Evolutionary conservation across 2,329 filamentous ascomycete genomes (phyloP).

Genomic region (Colletotrichum sp.): DNA sequence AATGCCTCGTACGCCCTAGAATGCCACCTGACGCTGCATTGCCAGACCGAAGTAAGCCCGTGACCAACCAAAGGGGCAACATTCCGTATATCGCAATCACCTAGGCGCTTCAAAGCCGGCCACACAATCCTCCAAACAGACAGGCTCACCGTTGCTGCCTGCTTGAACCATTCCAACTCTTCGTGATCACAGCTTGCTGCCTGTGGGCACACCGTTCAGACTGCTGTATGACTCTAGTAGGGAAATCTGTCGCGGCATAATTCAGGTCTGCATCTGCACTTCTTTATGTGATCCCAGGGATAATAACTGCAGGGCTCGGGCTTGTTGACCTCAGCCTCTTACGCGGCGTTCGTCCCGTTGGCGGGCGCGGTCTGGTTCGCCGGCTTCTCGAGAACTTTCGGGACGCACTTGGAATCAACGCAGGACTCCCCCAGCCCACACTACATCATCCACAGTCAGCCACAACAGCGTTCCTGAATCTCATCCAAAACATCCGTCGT

Average conservation of each 20-base stretch:
- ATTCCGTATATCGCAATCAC: neutral
- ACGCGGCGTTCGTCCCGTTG: neutral
- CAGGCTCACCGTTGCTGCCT: rapidly evolving
- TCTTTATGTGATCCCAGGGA: rapidly evolving
- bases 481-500: neutral
- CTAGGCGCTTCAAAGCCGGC: neutral
- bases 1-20: neutral
- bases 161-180: rapidly evolving
- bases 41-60: neutral
- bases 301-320: neutral
- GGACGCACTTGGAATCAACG: neutral
- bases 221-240: too few relatives aligned
- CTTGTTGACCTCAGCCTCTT: neutral
- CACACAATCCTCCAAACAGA: neutral
- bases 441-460: neutral
- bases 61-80: neutral
- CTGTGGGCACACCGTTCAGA: neutral
- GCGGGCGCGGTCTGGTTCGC: neutral
- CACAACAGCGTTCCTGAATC: neutral
- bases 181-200: neutral
- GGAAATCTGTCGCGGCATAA: too few relatives aligned
- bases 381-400: neutral
- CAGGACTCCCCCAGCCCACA: neutral
- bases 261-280: neutral
- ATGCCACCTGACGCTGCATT: neutral